A percentile compares a stretch with the other conserved stretches of the same genome.
These are phyloP conservation scores for Gossypium turneri DNA, from an alignment of 345 rosid species.

Conservation along the genomic window DNA sequence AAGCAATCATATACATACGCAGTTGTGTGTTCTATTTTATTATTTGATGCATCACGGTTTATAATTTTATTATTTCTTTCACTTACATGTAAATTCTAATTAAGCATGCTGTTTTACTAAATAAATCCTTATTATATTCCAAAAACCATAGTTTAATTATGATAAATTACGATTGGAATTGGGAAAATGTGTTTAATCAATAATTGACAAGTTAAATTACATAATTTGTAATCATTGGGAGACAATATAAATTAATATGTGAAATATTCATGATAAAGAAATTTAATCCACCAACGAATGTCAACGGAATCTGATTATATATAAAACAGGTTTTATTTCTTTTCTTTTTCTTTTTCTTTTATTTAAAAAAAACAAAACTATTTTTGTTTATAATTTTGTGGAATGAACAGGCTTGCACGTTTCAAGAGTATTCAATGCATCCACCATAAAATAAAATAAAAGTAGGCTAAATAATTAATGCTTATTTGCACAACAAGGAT, in stretches of 20 bases:
- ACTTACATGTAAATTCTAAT: neutral
- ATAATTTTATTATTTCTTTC: neutral
- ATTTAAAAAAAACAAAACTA: neutral
- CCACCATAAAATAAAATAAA: neutral
- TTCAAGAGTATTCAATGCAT: neutral
- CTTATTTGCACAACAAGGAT: neutral
- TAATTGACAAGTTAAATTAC: neutral
- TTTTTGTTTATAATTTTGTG: neutral
- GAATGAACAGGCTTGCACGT: conserved; percentile 25
- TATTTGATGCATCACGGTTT: no score
- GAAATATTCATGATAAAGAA: neutral
- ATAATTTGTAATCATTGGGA: no score
- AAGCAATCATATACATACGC: neutral
- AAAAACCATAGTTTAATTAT: neutral
- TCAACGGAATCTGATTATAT: neutral
- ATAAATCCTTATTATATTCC: neutral
- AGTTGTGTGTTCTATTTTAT: neutral
- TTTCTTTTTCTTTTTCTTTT: neutral
- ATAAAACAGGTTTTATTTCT: neutral
- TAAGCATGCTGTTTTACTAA: neutral
- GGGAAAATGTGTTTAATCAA: neutral
- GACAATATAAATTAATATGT: neutral
- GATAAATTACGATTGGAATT: neutral
- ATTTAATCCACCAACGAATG: neutral
- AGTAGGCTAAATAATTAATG: neutral